Base-by-base conservation (phyloP, 208 protist species). In the Naegleria gruberi region DNA sequence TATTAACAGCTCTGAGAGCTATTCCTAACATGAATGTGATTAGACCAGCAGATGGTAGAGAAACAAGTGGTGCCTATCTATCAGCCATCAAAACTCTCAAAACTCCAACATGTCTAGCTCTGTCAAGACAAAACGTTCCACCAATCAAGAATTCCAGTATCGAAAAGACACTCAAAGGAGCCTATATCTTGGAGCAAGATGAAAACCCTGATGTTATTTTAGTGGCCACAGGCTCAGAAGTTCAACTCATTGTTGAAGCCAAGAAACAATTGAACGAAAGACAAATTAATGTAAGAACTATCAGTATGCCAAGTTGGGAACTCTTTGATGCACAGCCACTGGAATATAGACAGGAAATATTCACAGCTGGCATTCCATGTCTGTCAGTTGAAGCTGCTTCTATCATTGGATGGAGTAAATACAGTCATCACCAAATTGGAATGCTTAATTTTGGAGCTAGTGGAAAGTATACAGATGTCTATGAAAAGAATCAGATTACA, bases 301-400 rank as follows among this genome's bases (percentile, higher is more conserved):
- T 99, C 82, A 99, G 98, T 47, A 98, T 99, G 96, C 98, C 98
- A 55, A 99, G 96, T 92, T 95, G 96, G 89, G 96, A 99, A 90
- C 93, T 99, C 40, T 99, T 99, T 91, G 96, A 98, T 87, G 90
- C 92, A 55, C 98, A 99, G 94, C 42, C 95, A 6, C 74, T 89
- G 0, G 94, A 94, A 44, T 99, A 99, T 95, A 95, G 95, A 90
- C 19, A 65, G 15, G 19, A 65, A 65, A 65, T 65, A 30, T 55
- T 93, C 65, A 91, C 88, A 1, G 19, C 15, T 10, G 96, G 97
- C 81, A 94, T 98, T 42, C 97, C 97, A 26, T 95, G 97, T 82
- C 83, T 99, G 43, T 96, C 94, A 40, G 95, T 98, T 89, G 97
- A 99, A 95, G 97, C 98, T 81, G 97, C 96, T 92, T 89, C 94